These are phyloP conservation scores for Komagataella populi DNA, from an alignment of 805 yeast genomes.

Conservation along the genomic window DNA sequence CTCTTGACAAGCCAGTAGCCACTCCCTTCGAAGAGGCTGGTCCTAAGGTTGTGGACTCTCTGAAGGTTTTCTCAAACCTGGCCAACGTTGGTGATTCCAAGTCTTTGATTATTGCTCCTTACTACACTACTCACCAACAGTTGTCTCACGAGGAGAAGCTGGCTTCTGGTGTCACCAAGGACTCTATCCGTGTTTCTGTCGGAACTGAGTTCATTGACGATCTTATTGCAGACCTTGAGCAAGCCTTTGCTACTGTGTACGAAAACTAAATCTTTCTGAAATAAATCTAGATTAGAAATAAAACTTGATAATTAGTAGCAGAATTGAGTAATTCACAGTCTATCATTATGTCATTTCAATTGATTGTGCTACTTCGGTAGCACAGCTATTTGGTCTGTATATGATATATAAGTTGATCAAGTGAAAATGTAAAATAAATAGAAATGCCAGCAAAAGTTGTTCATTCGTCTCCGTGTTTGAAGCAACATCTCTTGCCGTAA, in stretches of 20 bases:
- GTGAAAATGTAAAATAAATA: not conserved
- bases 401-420: not conserved
- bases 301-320: too few relatives aligned
- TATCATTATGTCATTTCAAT: not conserved
- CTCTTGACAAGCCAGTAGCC: conserved; percentile 27
- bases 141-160: conserved; percentile 66
- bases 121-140: conserved; percentile 93
- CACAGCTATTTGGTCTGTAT: not conserved
- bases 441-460: not conserved
- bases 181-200: conserved; percentile 75
- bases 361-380: not conserved
- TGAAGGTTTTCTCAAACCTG: conserved; percentile 79
- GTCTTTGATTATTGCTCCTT: conserved; percentile 92
- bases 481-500: conserved; percentile 85
- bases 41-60: conserved; percentile 69
- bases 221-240: conserved; percentile 78
- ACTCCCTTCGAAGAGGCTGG: conserved; percentile 66
- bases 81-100: conserved; percentile 97
- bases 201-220: conserved; percentile 92
- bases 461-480: conserved; percentile 54
- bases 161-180: conserved; percentile 80
- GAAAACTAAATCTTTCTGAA: not conserved
- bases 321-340: not conserved
- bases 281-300: too few relatives aligned
- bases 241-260: conserved; percentile 57